Evolutionary conservation across 1,139 yeast genomes (phyloP).

Genomic region (Yamadazyma jaroonii): DNA sequence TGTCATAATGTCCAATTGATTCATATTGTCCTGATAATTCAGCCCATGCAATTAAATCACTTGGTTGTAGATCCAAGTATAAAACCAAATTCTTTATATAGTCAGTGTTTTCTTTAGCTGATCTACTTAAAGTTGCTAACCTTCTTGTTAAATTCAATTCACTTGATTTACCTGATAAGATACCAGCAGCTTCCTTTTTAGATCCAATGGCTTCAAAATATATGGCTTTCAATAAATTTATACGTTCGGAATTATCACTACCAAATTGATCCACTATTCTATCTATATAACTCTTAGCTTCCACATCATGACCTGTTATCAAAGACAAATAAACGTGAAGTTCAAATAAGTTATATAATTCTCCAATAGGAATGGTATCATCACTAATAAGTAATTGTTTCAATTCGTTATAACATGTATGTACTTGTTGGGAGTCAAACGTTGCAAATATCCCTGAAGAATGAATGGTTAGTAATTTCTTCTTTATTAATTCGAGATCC

Average conservation of each 20-base stretch:
- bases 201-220: constrained; percentile 57
- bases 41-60: constrained; percentile 75
- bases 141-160: constrained; percentile 36
- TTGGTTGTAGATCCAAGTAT: constrained; percentile 58
- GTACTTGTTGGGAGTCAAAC: constrained; percentile 34
- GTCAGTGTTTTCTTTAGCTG: constrained; percentile 12
- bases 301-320: constrained; percentile 63
- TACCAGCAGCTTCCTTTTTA: constrained; percentile 26
- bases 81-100: constrained; percentile 50
- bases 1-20: constrained; percentile 59
- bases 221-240: constrained; percentile 54
- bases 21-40: constrained; percentile 68
- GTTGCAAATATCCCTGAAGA: constrained; percentile 35
- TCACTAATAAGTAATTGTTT: constrained; percentile 24
- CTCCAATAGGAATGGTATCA: constrained; percentile 40
- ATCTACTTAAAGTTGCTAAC: constrained; percentile 28
- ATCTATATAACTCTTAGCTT: constrained; percentile 66
- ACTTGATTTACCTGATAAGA: constrained; percentile 36
- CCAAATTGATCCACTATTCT: constrained; percentile 63
- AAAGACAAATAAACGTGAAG: constrained; percentile 68
- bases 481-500: constrained; percentile 16
- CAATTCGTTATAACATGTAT: constrained; percentile 30
- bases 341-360: constrained; percentile 61
- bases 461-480: constrained; percentile 24
- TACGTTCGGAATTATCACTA: constrained; percentile 44